A percentile compares a stretch with the other conserved stretches of the same genome.
Conservation (phyloP, 108 stramenopile species). For the Cyclotella cryptica region DNA sequence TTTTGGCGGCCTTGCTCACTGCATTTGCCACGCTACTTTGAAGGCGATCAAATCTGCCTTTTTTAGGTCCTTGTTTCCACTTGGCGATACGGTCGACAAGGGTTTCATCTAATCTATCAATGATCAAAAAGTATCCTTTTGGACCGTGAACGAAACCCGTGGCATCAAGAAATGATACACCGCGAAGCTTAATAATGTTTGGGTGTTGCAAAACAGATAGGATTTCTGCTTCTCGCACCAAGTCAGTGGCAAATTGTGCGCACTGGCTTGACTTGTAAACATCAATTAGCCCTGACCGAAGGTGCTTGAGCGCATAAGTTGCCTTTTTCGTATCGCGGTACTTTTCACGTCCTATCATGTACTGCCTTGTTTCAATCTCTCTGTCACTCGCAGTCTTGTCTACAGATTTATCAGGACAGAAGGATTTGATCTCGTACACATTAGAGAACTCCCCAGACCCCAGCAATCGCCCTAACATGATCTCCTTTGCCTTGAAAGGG, state of each 20-base stretch:
- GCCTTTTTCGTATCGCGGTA: conserved; percentile 42
- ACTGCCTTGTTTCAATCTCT: not conserved
- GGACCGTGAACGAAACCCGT: conserved; percentile 41
- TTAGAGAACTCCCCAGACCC: conserved; percentile 78
- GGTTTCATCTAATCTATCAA: conserved; percentile 61
- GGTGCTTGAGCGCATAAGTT: conserved; percentile 40
- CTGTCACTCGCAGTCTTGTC: not conserved
- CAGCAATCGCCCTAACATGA: conserved; percentile 64
- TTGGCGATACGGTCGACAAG: conserved; percentile 53
- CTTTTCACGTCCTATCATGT: conserved; percentile 28
- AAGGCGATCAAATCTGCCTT: not conserved
- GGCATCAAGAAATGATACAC: conserved; percentile 20
- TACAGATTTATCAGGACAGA: not conserved
- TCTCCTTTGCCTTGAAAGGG: conserved; percentile 60
- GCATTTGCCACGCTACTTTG: not conserved
- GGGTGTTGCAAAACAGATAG: conserved; percentile 61
- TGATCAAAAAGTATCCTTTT: conserved; percentile 59
- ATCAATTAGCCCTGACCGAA: conserved; percentile 21
- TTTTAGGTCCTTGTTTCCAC: conserved; percentile 11
- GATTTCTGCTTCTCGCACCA: conserved; percentile 70
- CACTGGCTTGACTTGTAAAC: not conserved
- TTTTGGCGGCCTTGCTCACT: not conserved
- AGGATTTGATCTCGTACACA: conserved; percentile 69
- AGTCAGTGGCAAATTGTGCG: conserved; percentile 49
- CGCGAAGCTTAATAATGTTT: conserved; percentile 66